Base-by-base conservation (phyloP, 2,329 filamentous ascomycete genomes). In the Phyllosticta citrichinensis region DNA sequence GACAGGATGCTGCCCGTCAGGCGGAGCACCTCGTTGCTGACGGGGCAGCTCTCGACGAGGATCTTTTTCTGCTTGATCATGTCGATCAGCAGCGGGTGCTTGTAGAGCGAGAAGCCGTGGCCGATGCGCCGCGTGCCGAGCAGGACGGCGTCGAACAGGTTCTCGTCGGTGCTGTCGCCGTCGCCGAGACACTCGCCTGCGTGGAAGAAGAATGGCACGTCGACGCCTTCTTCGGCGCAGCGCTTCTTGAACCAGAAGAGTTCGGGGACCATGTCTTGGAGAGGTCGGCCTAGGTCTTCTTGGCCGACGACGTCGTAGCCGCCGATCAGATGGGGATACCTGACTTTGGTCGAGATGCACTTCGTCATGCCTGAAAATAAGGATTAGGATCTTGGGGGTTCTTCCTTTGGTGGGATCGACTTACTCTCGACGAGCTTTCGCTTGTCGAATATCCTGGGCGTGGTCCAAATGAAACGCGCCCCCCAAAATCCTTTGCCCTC, bases 121-220 rank as follows among this genome's bases (percentile, higher is more conserved):
- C 93, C 93, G 63, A 99, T 95, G 62, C 94, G 84, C 58, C 93
- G 81, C 0, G 91, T 93, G 2, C 91, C 92, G 5, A 97, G 82
- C 9, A 97, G 77, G 14, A 97, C 81, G 0, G 91, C 91, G 71
- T 97, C 92, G 71, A 91, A 96, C 2, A 97, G 81, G 73, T 97
- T 97, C 64, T 84, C 79, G 68, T 97, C 92, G 0, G 88, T 87
- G 20, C 79, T 80, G 66, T 85, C 86, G 27, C 91, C 91, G 63
- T 89, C 85, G 17, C 65, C 91, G 0, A 96, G 83, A 35, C 86
- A 90, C 75, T 97, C 92, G 65, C 92, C 93, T 0, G 93, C 92
- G 72, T 97, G 92, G 77, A 97, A 95, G 79, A 96, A 96, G 78
- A 97, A 96, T 0, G 93, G 93, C 10, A 99, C 85, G 56, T 91